Evolutionary conservation across 805 yeast genomes (phyloP).

Genomic region (Candida quercuum): DNA sequence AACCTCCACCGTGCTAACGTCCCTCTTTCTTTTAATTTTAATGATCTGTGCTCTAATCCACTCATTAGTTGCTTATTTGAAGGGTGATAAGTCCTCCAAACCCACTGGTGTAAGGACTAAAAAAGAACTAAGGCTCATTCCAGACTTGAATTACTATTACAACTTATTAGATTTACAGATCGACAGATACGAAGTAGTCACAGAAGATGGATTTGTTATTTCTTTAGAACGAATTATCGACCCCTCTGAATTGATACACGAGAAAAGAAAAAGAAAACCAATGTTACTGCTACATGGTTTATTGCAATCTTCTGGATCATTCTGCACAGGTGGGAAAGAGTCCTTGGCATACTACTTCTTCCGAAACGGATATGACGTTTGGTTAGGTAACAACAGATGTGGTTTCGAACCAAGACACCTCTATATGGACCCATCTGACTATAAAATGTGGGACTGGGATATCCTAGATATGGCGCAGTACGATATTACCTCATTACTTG

Average conservation of each 20-base stretch:
- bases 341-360: slow-evolving; percentile 61
- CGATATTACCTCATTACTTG: slow-evolving; percentile 73
- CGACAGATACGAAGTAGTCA: slow-evolving; percentile 52
- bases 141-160: slow-evolving; percentile 66
- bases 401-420: slow-evolving; percentile 74
- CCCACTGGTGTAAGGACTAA: slow-evolving; percentile 13
- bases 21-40: slow-evolving; percentile 10
- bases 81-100: slow-evolving; percentile 6
- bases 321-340: slow-evolving; percentile 73
- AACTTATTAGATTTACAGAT: slow-evolving; percentile 54
- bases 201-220: slow-evolving; percentile 79
- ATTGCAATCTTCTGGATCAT: slow-evolving; percentile 82
- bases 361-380: slow-evolving; percentile 69
- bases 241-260: slow-evolving; percentile 26
- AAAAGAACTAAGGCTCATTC: slow-evolving; percentile 33
- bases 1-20: slow-evolving; percentile 12
- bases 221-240: slow-evolving; percentile 57
- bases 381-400: slow-evolving; percentile 90
- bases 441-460: slow-evolving; percentile 90
- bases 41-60: slow-evolving; percentile 12
- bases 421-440: slow-evolving; percentile 35
- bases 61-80: background rate
- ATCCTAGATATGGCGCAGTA: slow-evolving; percentile 72
- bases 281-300: slow-evolving; percentile 80
- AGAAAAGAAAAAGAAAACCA: slow-evolving; percentile 44